A percentile compares a stretch with the other conserved stretches of the same genome.
phyloP scores from a whole-genome alignment of 2,329 filamentous ascomycete species.

The Penicillium sp. region DNA sequence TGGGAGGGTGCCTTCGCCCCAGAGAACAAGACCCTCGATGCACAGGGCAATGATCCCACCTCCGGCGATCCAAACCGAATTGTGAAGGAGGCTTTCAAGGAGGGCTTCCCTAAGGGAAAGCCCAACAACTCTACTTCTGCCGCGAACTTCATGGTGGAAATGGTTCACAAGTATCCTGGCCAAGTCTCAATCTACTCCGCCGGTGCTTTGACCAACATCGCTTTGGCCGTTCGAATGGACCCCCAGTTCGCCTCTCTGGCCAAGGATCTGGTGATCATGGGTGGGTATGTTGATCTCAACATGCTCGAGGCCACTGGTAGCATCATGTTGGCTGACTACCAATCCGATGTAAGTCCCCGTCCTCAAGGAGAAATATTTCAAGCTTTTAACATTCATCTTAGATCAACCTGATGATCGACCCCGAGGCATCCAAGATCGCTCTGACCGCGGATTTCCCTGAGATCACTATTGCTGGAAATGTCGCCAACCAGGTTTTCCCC shows the following conservation, averaged over 20 bases:
- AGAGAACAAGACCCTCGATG: slow-evolving; percentile 50
- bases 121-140: slow-evolving; percentile 42
- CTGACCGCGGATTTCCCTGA: slow-evolving; percentile 53
- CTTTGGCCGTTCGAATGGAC: slow-evolving; percentile 53
- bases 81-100: slow-evolving; percentile 46
- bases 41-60: slow-evolving; percentile 50
- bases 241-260: slow-evolving; percentile 51
- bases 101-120: slow-evolving; percentile 54
- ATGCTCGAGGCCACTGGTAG: slow-evolving; percentile 37
- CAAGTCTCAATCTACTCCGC: slow-evolving; percentile 55
- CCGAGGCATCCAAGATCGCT: slow-evolving; percentile 55
- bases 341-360: slow-evolving; percentile 28
- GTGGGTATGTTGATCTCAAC: slow-evolving; percentile 53
- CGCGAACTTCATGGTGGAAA: slow-evolving; percentile 53
- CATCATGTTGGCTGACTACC: slow-evolving; percentile 30
- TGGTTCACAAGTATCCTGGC: slow-evolving; percentile 55
- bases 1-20: slow-evolving; percentile 53
- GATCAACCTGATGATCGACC: slow-evolving; percentile 58
- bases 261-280: slow-evolving; percentile 56
- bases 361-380: neutral
- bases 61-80: slow-evolving; percentile 50
- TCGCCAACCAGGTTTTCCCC: slow-evolving; percentile 53
- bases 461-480: slow-evolving; percentile 52
- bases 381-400: slow-evolving; percentile 23
- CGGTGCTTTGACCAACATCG: slow-evolving; percentile 55